Evolutionary conservation across 768 basidiomycete genomes (phyloP), one percentile per base, ranked within the genome.

Genomic region (Lactarius tabidus): DNA sequence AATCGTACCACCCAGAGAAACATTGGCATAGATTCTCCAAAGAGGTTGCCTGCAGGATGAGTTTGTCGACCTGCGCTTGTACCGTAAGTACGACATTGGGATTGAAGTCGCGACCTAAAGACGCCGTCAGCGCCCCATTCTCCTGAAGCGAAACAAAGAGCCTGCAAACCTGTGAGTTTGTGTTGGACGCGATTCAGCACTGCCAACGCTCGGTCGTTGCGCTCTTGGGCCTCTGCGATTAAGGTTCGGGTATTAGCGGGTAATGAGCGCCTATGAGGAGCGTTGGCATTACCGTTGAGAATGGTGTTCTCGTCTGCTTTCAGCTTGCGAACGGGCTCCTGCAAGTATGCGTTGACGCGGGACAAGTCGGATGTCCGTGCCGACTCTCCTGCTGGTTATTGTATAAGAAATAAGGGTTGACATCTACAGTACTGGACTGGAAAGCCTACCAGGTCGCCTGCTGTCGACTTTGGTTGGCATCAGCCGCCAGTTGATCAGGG

Each of bases 11-110:
- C 75, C 95, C 95, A 67, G 93, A 91, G 80, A 96, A 97, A 72
- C 93, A 95, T 74, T 96, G 95, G 74, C 94, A 97, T 2, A 98
- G 84, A 74, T 98, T 97, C 75, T 98, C 95, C 52, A 98, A 75
- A 17, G 92, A 89, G 5, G 91, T 97, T 6, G 97, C 93, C 75
- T 98, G 93, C 67, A 88, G 83, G 67, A 99, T 98, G 60, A 99
- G 80, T 74, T 90, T 89, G 72, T 95, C 92, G 15, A 99, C 97
- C 75, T 99, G 97, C 12, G 80, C 84, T 29, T 81, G 77, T n/a
- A 98, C 91, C 10, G 81, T 77, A 55, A 98, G 80, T 1, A 81
- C 79, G 55, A 85, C 77, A 6, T 92, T 87, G 0, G 93, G 91
- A 72, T 96, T 91, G 80, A 98, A 98, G 74, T 99, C 97, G 62